phyloP scores from a whole-genome alignment of 2,329 filamentous ascomycete genomes.

The Penicillium digitatum region DNA sequence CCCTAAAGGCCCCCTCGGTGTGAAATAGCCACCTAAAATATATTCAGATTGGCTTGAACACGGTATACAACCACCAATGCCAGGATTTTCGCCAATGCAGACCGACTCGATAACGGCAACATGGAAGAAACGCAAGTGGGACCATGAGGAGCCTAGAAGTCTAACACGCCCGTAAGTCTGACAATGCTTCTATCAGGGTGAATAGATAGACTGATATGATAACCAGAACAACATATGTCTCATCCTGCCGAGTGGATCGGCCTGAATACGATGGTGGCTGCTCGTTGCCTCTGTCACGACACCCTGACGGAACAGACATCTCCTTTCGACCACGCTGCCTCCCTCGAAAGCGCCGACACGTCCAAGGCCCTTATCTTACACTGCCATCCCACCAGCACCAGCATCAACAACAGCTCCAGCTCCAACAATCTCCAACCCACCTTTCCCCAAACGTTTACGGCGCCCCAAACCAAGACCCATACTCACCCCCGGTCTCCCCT shows the following conservation, averaged over 20 bases:
- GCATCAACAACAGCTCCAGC: constrained; percentile 1
- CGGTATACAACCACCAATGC: constrained; percentile 13
- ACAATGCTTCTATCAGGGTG: neutral
- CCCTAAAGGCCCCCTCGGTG: neutral
- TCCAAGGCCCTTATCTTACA: constrained; percentile 19
- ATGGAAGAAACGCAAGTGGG: constrained; percentile 26
- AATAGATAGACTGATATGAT: neutral
- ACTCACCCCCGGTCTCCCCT: constrained; percentile 27
- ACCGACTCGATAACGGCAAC: constrained; percentile 12
- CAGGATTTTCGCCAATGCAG: constrained; percentile 17
- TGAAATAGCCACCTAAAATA: neutral
- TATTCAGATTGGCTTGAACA: constrained; percentile 6
- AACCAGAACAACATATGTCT: constrained; percentile 15
- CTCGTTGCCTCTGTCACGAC: constrained; percentile 15
- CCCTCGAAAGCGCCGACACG: constrained; percentile 25
- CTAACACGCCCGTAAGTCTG: constrained; percentile 19
- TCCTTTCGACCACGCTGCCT: constrained; percentile 23
- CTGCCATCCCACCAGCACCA: constrained; percentile 6
- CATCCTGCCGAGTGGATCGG: constrained; percentile 13
- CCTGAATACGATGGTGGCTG: constrained; percentile 10
- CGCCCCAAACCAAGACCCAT: constrained; percentile 13
- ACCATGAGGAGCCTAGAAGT: constrained; percentile 18
- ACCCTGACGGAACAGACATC: constrained; percentile 15
- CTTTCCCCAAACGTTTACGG: constrained; percentile 23
- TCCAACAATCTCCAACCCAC: constrained; percentile 14